Evolutionary conservation across 345 rosid genomes (phyloP).

Genomic region (Corymbia maculata): DNA sequence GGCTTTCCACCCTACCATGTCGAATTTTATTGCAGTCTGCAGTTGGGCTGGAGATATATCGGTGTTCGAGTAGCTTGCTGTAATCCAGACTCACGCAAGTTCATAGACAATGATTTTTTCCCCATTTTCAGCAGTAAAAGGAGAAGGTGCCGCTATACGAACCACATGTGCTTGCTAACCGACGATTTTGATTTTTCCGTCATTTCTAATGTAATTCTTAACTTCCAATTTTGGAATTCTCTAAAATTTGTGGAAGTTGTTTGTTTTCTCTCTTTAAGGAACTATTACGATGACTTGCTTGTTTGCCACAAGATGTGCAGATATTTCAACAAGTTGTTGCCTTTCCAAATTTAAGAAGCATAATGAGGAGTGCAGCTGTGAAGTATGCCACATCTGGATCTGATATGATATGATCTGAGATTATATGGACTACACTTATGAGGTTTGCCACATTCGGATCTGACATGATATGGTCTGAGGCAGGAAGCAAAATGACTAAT

Average conservation of each 20-base stretch:
- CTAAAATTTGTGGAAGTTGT: not conserved
- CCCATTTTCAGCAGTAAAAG: not conserved
- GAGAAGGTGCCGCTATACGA: not conserved
- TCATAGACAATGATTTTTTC: not conserved
- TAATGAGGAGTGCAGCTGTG: not conserved
- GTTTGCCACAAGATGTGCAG: not conserved
- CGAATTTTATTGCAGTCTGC: constrained; percentile 60
- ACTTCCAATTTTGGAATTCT: not conserved
- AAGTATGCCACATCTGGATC: not conserved
- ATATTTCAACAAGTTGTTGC: not conserved
- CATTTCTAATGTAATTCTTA: constrained; percentile 1
- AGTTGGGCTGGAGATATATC: constrained; percentile 73
- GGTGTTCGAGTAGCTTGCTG: constrained; percentile 14
- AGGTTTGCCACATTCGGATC: not conserved
- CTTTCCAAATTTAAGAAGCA: not conserved
- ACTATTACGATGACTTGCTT: not conserved
- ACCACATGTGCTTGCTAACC: not conserved
- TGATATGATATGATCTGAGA: not conserved
- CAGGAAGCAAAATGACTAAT: not conserved
- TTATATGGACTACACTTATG: not conserved
- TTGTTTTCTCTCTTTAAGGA: not conserved
- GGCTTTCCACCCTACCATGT: constrained; percentile 51
- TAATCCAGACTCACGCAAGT: not conserved
- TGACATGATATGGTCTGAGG: not conserved
- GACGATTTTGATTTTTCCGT: not conserved